phyloP scores from a whole-genome alignment of 2,329 filamentous ascomycete species.

The Furcasterigmium sp. region DNA sequence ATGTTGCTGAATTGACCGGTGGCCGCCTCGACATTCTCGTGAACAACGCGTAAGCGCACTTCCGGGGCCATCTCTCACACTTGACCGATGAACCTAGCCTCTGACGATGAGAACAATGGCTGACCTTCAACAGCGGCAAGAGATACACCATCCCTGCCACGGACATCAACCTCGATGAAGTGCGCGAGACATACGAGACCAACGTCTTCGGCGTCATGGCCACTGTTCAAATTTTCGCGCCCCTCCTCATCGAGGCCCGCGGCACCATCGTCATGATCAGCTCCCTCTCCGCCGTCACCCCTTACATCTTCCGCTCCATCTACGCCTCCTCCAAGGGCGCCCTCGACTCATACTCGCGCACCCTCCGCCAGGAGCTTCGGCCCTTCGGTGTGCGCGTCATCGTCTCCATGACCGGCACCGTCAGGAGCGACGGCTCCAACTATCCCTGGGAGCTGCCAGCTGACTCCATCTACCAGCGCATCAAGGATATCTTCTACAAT shows the following conservation, averaged over 20 bases:
- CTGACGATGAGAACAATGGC: too few species aligned
- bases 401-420: slow-evolving; percentile 50
- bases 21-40: slow-evolving; percentile 53
- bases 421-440: slow-evolving; percentile 43
- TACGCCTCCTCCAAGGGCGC: slow-evolving; percentile 54
- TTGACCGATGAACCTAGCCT: background rate
- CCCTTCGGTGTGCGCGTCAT: slow-evolving; percentile 53
- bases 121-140: slow-evolving; percentile 32
- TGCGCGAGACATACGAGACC: slow-evolving; percentile 48
- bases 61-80: background rate
- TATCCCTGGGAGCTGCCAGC: slow-evolving; percentile 35
- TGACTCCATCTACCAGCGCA: slow-evolving; percentile 40
- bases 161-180: slow-evolving; percentile 46
- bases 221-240: slow-evolving; percentile 45
- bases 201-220: slow-evolving; percentile 55
- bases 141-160: slow-evolving; percentile 46
- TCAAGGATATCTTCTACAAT: slow-evolving; percentile 38
- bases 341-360: slow-evolving; percentile 46
- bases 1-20: slow-evolving; percentile 41
- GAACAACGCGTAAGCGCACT: slow-evolving; percentile 56
- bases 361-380: slow-evolving; percentile 46
- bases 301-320: slow-evolving; percentile 47
- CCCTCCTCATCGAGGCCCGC: slow-evolving; percentile 41
- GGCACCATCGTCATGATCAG: slow-evolving; percentile 53
- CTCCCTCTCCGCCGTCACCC: slow-evolving; percentile 42